Evolutionary conservation across 2,329 filamentous ascomycete species (phyloP).

Genomic region (Sclerotiophoma versabilis): DNA sequence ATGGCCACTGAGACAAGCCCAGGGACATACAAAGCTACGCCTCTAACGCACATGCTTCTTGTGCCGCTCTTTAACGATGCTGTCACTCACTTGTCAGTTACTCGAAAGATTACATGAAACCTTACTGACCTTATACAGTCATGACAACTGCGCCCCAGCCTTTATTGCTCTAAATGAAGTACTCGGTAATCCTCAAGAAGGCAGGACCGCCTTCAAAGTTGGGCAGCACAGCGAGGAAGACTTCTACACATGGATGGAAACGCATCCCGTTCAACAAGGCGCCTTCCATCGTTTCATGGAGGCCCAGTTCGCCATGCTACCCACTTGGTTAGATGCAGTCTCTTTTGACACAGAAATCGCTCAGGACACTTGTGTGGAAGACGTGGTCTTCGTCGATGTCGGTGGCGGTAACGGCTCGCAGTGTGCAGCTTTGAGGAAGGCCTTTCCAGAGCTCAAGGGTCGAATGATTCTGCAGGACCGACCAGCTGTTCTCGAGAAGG

Average conservation of each 20-base stretch:
- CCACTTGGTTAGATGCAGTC: conserved; percentile 4
- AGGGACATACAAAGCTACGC: not conserved
- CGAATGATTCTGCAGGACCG: conserved; percentile 6
- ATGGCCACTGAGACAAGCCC: conserved; percentile 2
- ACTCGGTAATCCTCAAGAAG: not conserved
- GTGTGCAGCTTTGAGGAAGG: conserved; percentile 3
- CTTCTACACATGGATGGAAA: conserved; percentile 12
- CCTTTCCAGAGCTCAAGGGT: not conserved
- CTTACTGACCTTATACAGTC: not conserved
- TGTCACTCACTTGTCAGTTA: conserved; percentile 11
- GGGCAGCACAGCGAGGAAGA: conserved; percentile 6
- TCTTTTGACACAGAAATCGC: conserved; percentile 8
- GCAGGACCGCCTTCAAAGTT: conserved; percentile 1
- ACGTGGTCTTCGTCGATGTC: conserved; percentile 8
- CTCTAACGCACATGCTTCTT: conserved; percentile 13
- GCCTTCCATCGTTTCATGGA: conserved; percentile 10
- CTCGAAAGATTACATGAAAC: too few relatives aligned
- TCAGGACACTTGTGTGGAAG: not conserved
- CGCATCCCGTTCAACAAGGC: conserved; percentile 10
- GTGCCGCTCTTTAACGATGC: conserved; percentile 8
- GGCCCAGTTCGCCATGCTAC: not conserved
- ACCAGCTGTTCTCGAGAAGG: conserved; percentile 1
- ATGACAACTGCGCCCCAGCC: conserved; percentile 9
- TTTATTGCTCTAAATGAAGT: conserved; percentile 3
- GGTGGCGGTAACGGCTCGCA: conserved; percentile 12